Evolutionary conservation across 2,329 filamentous ascomycete species (phyloP), one percentile per base, ranked within the genome.

Genomic region (Diaporthe vaccinii): DNA sequence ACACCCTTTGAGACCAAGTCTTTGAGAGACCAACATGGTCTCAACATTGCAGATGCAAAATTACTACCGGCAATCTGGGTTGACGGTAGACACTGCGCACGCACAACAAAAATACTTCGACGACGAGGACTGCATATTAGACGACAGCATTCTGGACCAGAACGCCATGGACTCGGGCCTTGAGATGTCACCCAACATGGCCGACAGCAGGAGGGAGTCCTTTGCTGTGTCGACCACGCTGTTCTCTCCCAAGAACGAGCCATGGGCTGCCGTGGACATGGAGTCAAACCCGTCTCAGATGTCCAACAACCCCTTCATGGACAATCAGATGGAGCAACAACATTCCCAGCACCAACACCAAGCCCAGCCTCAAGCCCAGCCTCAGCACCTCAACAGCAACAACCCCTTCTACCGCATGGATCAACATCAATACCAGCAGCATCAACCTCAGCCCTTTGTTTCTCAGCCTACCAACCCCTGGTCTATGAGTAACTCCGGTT

Each of bases 351-450:
- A 69, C 46, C 46, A 53, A 49, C 46, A 55, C 49, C 65, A 73
- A 39, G 14, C 25, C 46, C 65, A 73, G 39, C 31, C 68, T 36
- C 75, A 76, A 28, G 25, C 53, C 15, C 75, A 72, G 65, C 25
- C 73, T 41, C 75, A 75, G 55, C 74, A 76, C 41, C 58, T 73
- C 10, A 84, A 86, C 80, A 88, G 85, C 85, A 91, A 88, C 85
- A 91, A 92, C 85, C 91, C 91, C 68, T 96, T 94, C 86, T 89
- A 92, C 85, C 91, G 91, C 76, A 87, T 93, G 77, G 89, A 91
- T 74, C 87, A 89, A 77, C 82, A 82, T 73, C 88, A 90, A 77
- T 84, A 77, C 28, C 77, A 76, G 55, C 77, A 79, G 76, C 86
- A 82, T 88, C 88, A 74, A 25, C 31, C 46, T 34, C 72, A 78